These are phyloP conservation scores for Pseudopyrenochaeta lycopersici DNA, from an alignment of 2,329 filamentous ascomycete species.

Conservation along the genomic window DNA sequence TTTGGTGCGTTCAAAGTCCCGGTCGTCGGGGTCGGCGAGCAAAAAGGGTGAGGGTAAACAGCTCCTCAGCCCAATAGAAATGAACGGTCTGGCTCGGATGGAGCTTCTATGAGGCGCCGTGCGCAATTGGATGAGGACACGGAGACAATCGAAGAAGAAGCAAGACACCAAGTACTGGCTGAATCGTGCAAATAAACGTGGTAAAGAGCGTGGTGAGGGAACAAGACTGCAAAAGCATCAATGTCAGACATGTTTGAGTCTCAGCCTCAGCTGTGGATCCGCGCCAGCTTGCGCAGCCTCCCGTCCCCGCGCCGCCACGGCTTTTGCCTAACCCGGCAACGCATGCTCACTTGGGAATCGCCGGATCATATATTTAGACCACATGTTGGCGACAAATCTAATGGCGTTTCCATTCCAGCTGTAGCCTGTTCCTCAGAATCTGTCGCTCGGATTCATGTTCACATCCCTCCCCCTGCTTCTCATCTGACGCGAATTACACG, in stretches of 20 bases:
- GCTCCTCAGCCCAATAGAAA: conserved; percentile 1
- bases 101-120: background rate
- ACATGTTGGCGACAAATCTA: background rate
- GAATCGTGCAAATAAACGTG: background rate
- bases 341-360: background rate
- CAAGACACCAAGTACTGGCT: background rate
- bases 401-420: background rate
- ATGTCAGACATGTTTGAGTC: conserved; percentile 15
- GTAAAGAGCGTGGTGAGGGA: background rate
- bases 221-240: conserved; percentile 6
- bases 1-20: background rate
- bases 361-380: background rate
- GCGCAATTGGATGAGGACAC: too few relatives aligned
- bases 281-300: conserved; percentile 8
- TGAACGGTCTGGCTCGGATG: background rate
- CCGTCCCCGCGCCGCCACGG: conserved; percentile 8
- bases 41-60: conserved; percentile 14
- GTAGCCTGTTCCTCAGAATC: background rate
- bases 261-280: conserved; percentile 20
- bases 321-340: conserved; percentile 5
- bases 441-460: too few relatives aligned
- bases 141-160: background rate
- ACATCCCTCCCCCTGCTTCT: too few relatives aligned
- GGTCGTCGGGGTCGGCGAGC: background rate
- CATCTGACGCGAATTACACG: background rate